Evolutionary conservation across 192 early-diverging fungal species (phyloP), one percentile per base, ranked within the genome.

Genomic region (Haplosporangium gracile): DNA sequence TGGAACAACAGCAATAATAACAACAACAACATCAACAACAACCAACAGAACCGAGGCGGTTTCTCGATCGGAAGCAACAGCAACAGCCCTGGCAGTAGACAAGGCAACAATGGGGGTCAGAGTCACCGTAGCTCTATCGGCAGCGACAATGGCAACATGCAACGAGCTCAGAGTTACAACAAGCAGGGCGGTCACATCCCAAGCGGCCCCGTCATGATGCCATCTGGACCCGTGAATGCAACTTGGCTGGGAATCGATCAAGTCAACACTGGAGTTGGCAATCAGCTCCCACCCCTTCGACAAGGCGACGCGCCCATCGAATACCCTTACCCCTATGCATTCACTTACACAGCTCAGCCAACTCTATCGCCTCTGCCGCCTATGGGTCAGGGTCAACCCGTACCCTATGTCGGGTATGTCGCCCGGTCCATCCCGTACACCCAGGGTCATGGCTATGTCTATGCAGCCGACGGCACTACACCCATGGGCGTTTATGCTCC

Each of bases 211-310:
- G 29, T 70, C 5, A 75, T 81, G 73, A 29, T 32, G 63, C 42
- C 47, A 0, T 26, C 70, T 20, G 36, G 39, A 6, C 26, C 71
- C 5, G 68, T 69, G 42, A 63, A 72, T 65, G 15, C 81, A 47
- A 26, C 75, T 34, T 82, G 81, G 81, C 6, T 82, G 34, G 76
- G 81, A 22, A 68, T 82, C 24, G 70, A 74, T 43, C 39, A 65
- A 42, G n/a, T 53, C 40, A 81, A 70, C 38, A 2, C 51, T 32
- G 79, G 72, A 38, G 26, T 16, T 20, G 24, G 38, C 24, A 38
- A 68, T 32, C 74, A 75, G 34, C n/a, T 65, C 15, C 77, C 73
- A 40, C 73, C 77, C 0, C n/a, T 51, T n/a, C 72, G 68, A 47
- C 77, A 63, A 70, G 69, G 38, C 29, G 68, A 63, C 3, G 51